Conservation (phyloP, 371 early-diverging fungal species). For the Rhizopus arrhizus region DNA sequence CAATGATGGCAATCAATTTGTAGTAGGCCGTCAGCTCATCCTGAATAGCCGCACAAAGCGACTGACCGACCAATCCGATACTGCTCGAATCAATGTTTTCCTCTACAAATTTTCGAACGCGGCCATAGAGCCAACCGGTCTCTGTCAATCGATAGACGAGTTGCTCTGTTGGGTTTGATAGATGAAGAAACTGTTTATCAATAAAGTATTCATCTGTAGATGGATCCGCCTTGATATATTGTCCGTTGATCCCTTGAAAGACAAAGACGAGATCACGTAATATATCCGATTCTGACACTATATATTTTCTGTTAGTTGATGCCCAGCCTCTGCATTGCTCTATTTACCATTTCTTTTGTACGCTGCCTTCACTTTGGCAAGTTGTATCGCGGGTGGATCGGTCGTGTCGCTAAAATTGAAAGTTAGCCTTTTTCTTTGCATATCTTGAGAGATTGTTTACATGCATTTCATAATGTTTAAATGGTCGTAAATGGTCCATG, state of each 20-base stretch:
- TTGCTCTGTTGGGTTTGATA: constrained; percentile 64
- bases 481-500: constrained; percentile 18
- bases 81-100: constrained; percentile 38
- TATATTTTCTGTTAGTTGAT: constrained; percentile 21
- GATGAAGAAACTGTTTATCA: constrained; percentile 50
- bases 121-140: constrained; percentile 72
- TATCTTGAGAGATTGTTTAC: constrained; percentile 29
- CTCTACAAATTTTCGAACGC: constrained; percentile 57
- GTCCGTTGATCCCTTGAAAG: constrained; percentile 95
- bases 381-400: constrained; percentile 42
- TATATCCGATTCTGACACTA: constrained; percentile 68
- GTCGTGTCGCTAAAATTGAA: constrained; percentile 8
- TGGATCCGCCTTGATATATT: constrained; percentile 69
- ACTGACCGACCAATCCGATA: constrained; percentile 70
- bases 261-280: constrained; percentile 87
- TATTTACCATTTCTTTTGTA: constrained; percentile 15
- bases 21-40: constrained; percentile 81
- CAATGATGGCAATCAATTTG: constrained; percentile 83
- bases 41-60: constrained; percentile 81
- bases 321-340: constrained; percentile 62
- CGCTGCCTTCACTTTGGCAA: constrained; percentile 34
- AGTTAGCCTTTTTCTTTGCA: constrained; percentile 33
- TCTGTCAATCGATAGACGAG: constrained; percentile 63
- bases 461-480: constrained; percentile 30
- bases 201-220: constrained; percentile 52